Evolutionary conservation across 2,329 filamentous ascomycete species (phyloP).

Genomic region (Fusarium decemcellulare): DNA sequence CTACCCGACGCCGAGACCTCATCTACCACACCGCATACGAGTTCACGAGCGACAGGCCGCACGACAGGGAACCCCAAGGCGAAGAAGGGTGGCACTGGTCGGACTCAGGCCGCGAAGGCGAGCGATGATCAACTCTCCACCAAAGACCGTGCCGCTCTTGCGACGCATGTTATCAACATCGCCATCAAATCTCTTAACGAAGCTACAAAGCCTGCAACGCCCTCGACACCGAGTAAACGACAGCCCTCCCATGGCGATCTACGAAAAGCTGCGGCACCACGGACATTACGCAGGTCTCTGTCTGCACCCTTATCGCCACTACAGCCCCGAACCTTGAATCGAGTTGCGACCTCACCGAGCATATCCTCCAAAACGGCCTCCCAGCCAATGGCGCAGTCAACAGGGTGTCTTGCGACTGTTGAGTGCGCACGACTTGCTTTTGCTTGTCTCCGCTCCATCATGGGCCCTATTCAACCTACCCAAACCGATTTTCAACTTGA

Average conservation of each 20-base stretch:
- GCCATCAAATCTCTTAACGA: slow-evolving; percentile 79
- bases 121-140: slow-evolving; percentile 46
- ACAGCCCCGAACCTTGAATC: slow-evolving; percentile 72
- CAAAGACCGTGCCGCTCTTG: slow-evolving; percentile 75
- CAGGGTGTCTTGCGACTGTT: slow-evolving; percentile 69
- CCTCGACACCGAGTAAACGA: slow-evolving; percentile 50
- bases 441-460: slow-evolving; percentile 71
- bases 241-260: slow-evolving; percentile 53
- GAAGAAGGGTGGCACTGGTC: slow-evolving; percentile 35
- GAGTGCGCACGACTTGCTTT: slow-evolving; percentile 81
- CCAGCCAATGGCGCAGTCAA: slow-evolving; percentile 50
- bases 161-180: slow-evolving; percentile 80
- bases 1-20: slow-evolving; percentile 50
- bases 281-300: slow-evolving; percentile 66
- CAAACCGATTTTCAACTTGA: slow-evolving; percentile 79
- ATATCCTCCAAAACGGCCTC: slow-evolving; percentile 53
- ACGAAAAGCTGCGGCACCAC: slow-evolving; percentile 54
- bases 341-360: slow-evolving; percentile 68
- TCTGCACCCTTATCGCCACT: slow-evolving; percentile 74
- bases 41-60: slow-evolving; percentile 47
- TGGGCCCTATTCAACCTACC: slow-evolving; percentile 66
- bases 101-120: slow-evolving; percentile 30
- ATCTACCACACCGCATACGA: slow-evolving; percentile 45
- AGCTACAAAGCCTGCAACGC: slow-evolving; percentile 67
- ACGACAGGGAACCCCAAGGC: slow-evolving; percentile 43